These are phyloP conservation scores for Ramaria rubella DNA, from an alignment of 768 basidiomycete species.

Conservation along the genomic window DNA sequence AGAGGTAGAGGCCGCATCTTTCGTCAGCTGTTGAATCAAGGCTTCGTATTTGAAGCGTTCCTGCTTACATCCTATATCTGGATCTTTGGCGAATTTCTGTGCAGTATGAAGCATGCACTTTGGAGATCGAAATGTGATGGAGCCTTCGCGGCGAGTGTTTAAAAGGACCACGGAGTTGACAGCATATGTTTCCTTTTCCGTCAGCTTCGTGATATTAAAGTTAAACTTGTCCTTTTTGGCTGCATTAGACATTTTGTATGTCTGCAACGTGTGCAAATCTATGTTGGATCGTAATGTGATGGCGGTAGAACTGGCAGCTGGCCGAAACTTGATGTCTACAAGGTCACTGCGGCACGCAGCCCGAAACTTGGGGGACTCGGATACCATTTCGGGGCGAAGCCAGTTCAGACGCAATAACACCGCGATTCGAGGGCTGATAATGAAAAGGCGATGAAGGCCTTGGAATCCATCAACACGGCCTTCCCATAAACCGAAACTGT, in stretches of 20 bases:
- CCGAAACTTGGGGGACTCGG: too few species aligned
- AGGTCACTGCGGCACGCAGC: too few species aligned
- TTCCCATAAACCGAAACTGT: conserved; percentile 31
- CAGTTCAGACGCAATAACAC: too few species aligned
- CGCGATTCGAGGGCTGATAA: conserved; percentile 32
- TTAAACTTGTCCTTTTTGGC: conserved; percentile 24
- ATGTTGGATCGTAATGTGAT: conserved; percentile 12
- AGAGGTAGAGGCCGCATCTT: too few species aligned
- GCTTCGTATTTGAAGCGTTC: too few species aligned
- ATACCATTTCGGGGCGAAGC: too few species aligned
- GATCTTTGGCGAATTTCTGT: too few species aligned
- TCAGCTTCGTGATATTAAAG: conserved; percentile 27
- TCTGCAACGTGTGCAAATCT: conserved; percentile 6
- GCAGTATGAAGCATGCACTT: not conserved
- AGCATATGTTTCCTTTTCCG: not conserved
- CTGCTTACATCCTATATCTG: too few species aligned
- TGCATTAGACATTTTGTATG: conserved; percentile 6
- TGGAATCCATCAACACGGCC: conserved; percentile 20
- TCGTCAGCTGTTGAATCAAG: too few species aligned
- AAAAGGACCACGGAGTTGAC: not conserved
- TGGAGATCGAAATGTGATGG: not conserved
- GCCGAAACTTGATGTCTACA: conserved; percentile 22
- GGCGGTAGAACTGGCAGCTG: not conserved
- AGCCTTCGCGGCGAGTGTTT: not conserved
- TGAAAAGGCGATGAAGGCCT: conserved; percentile 26